Conservation (phyloP, 2,329 filamentous ascomycete species). For the Pyrenochaeta sp. region DNA sequence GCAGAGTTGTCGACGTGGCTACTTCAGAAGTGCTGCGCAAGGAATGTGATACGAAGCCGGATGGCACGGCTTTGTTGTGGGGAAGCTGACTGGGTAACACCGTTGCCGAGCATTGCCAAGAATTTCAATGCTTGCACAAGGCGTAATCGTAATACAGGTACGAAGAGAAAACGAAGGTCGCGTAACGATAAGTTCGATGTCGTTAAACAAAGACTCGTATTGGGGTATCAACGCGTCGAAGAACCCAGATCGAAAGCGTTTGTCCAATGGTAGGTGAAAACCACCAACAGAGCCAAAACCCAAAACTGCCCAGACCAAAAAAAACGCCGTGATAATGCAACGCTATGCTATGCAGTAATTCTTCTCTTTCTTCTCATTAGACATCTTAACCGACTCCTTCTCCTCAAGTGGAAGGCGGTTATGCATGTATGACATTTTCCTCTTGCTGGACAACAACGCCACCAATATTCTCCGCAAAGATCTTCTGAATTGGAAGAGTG, state of each 20-base stretch:
- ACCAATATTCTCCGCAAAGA: slow-evolving; percentile 42
- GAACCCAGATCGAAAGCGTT: slow-evolving; percentile 23
- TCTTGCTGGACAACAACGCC: slow-evolving; percentile 31
- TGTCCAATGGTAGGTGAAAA: slow-evolving; percentile 1
- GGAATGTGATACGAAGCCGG: background rate
- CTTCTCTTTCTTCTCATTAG: slow-evolving; percentile 44
- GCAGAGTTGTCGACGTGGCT: background rate
- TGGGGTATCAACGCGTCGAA: slow-evolving; percentile 33
- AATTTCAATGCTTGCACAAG: background rate
- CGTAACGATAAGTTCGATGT: background rate
- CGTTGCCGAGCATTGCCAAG: background rate
- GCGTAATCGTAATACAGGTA: background rate
- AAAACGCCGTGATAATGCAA: slow-evolving; percentile 35
- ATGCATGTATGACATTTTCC: slow-evolving; percentile 26
- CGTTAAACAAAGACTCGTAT: slow-evolving; percentile 18
- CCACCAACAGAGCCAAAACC: slow-evolving; percentile 7
- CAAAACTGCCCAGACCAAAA: slow-evolving; percentile 5
- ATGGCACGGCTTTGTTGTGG: background rate
- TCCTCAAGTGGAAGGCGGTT: background rate
- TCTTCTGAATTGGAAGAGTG: slow-evolving; percentile 44
- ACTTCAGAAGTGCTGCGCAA: background rate
- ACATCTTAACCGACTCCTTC: background rate
- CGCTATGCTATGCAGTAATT: slow-evolving; percentile 26
- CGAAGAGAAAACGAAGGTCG: background rate
- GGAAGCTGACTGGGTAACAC: background rate